Evolutionary conservation across 768 basidiomycete species (phyloP).

Genomic region (Kwoniella dejecticola): DNA sequence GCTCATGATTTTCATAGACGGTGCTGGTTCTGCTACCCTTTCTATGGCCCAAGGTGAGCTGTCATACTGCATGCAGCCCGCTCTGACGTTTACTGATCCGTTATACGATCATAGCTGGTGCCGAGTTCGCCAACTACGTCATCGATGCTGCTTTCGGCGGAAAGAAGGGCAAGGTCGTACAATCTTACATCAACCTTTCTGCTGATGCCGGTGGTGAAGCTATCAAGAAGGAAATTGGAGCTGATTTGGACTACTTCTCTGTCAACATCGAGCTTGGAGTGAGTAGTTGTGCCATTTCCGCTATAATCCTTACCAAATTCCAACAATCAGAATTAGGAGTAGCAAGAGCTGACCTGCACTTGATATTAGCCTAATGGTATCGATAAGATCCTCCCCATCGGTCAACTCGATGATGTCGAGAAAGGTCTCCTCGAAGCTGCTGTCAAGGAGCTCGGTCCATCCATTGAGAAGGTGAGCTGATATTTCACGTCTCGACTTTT

Average conservation of each 20-base stretch:
- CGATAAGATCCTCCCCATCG: constrained; percentile 85
- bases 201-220: constrained; percentile 71
- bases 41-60: constrained; percentile 61
- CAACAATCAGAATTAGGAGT: too few species aligned
- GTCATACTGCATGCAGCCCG: background rate
- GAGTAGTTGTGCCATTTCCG: constrained; percentile 56
- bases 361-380: constrained; percentile 75
- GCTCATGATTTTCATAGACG: constrained; percentile 59
- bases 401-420: constrained; percentile 76
- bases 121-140: constrained; percentile 67
- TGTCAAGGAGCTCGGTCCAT: constrained; percentile 53
- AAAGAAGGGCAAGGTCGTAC: constrained; percentile 72
- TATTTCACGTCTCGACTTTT: background rate
- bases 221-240: constrained; percentile 77
- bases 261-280: constrained; percentile 92
- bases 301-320: too few species aligned
- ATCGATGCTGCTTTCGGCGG: constrained; percentile 66
- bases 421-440: constrained; percentile 74
- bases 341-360: too few species aligned
- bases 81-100: background rate
- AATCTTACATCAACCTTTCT: constrained; percentile 78
- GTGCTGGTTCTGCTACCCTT: constrained; percentile 72
- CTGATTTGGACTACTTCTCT: constrained; percentile 94
- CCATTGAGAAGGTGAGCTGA: constrained; percentile 50
- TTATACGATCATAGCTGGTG: constrained; percentile 59